Base-by-base conservation (phyloP, 371 early-diverging fungal genomes). In the Haplosporangium sp. region DNA sequence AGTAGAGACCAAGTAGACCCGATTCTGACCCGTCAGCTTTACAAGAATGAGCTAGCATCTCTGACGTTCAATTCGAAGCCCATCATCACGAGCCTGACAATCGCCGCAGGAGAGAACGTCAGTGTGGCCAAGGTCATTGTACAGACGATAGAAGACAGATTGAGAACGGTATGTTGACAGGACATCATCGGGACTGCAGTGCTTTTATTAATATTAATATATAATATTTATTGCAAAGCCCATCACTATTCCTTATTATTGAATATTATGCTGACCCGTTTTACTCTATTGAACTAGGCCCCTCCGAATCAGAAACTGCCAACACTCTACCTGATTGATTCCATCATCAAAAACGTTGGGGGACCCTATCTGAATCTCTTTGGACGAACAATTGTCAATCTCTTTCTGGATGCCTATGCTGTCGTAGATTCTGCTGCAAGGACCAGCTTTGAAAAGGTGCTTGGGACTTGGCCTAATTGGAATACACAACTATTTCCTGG, bases 41-140 rank as follows among this genome's bases (percentile, higher is more conserved):
- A 71, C 64, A 63, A 68, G 57, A 67, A 55, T 23, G 79, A 77
- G 41, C 68, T 77, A 13, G 64, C 64, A 1, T 60, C 79, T 5
- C 87, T 97, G 71, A 95, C 96, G 0, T 94, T 94, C 82, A 96
- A 94, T 83, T 93, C 93, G 55, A 93, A 93, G 67, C 96, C 96
- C 10, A 93, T 96, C 80, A 97, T 97, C 77, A 94, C 90, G 48
- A 91, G 88, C 62, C 84, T 97, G 62, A 96, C 98, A 14, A 92
- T 91, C 53, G 85, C 91, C 61, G 98, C 98, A 13, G 89, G 90
- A 69, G 93, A 93, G 67, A 91, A 93, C 80, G 61, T 86, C 36
- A 48, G 67, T 46, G 87, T 86, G 6, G 90, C 95, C 12, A 81
- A 83, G 42, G 85, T 86, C 16, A 93, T 97, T 69, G 93, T 95